Percentiles rank a stretch among this genome's conserved stretches.
Conservation (phyloP, 169 alveolate species). For the Plasmodium adleri region DNA sequence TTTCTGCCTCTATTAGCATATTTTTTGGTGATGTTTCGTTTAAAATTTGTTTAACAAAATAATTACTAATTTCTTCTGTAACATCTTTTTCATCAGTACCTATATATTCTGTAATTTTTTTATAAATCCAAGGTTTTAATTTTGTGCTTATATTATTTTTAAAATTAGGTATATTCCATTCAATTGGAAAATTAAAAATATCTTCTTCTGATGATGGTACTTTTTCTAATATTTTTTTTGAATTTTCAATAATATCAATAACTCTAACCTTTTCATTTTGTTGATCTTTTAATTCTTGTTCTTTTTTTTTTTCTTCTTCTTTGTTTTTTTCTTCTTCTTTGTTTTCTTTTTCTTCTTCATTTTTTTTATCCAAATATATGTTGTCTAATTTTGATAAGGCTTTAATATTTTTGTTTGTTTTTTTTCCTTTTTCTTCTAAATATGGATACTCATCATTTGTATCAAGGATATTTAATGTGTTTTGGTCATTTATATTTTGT, state of each 20-base stretch:
- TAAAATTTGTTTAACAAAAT: slow-evolving; percentile 78
- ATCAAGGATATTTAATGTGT: slow-evolving; percentile 15
- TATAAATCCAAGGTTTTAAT: slow-evolving; percentile 87
- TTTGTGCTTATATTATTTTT: slow-evolving; percentile 75
- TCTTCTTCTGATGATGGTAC: slow-evolving; percentile 80
- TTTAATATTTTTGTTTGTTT: slow-evolving; percentile 20
- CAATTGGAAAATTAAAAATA: slow-evolving; percentile 79
- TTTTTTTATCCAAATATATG: slow-evolving; percentile 29
- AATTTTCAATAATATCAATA: slow-evolving; percentile 18
- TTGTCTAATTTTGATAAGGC: slow-evolving; percentile 47
- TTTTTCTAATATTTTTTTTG: slow-evolving; percentile 57
- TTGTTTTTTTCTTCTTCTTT: slow-evolving; percentile 21
- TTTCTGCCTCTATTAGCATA: slow-evolving; percentile 85
- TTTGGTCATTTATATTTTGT: not conserved
- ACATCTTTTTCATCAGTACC: slow-evolving; percentile 88
- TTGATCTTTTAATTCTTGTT: slow-evolving; percentile 10
- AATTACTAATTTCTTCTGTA: slow-evolving; percentile 82
- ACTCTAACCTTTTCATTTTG: slow-evolving; percentile 18
- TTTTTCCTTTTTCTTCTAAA: not conserved
- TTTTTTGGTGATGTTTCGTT: slow-evolving; percentile 84
- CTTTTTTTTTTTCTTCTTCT: slow-evolving; percentile 26
- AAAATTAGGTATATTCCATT: slow-evolving; percentile 81
- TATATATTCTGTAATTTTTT: slow-evolving; percentile 86
- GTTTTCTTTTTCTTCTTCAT: too few relatives aligned
- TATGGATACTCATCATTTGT: slow-evolving; percentile 56